Evolutionary conservation across 73 alveolate genomes (phyloP).

Genomic region (Effrenium voratum): DNA sequence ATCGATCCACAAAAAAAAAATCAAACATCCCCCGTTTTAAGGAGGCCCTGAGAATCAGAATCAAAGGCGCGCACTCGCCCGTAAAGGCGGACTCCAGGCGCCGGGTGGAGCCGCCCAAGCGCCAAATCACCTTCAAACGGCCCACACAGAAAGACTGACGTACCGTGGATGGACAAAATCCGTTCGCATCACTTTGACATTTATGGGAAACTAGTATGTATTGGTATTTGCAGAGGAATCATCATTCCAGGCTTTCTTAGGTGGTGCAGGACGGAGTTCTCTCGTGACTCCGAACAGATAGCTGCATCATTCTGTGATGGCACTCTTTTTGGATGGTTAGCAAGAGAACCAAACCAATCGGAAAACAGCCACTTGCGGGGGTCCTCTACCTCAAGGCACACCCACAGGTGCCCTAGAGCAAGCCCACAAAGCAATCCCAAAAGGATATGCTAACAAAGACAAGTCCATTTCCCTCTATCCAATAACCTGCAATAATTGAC

Average conservation of each 20-base stretch:
- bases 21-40: neutral
- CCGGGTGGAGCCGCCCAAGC: constrained; percentile 70
- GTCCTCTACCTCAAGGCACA: too few relatives aligned
- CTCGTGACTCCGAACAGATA: neutral
- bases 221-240: neutral
- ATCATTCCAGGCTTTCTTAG: neutral
- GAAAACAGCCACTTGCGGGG: too few relatives aligned
- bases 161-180: too few relatives aligned
- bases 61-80: constrained; percentile 45
- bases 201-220: neutral
- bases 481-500: too few relatives aligned
- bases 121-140: constrained; percentile 62
- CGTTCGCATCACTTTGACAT: neutral
- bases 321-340: too few relatives aligned
- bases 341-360: too few relatives aligned
- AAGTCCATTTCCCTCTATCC: too few relatives aligned
- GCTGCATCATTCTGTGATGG: neutral
- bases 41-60: neutral
- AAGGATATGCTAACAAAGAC: too few relatives aligned
- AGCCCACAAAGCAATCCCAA: too few relatives aligned
- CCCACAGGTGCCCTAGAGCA: too few relatives aligned
- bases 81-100: constrained; percentile 66
- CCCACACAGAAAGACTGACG: neutral
- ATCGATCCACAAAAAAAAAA: neutral
- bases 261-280: neutral